These are phyloP conservation scores for Zoysia matrella DNA, from an alignment of 202 grass and related monocot genomes.

Conservation along the genomic window DNA sequence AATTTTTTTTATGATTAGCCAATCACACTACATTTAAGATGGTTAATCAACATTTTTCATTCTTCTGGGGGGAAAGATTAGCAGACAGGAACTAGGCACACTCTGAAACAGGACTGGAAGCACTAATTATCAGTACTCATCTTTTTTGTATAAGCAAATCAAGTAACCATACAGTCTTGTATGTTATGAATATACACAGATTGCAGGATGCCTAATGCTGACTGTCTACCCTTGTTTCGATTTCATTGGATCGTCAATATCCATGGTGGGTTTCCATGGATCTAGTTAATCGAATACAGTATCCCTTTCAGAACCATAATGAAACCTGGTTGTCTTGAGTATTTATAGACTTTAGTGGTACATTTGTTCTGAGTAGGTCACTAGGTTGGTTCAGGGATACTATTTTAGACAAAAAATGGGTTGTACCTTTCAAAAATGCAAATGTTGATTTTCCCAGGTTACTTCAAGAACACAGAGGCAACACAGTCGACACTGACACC, in stretches of 20 bases:
- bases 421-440: background rate
- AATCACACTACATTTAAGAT: background rate
- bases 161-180: background rate
- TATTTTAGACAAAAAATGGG: background rate
- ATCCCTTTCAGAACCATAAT: background rate
- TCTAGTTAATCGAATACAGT: background rate
- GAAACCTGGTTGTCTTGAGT: background rate
- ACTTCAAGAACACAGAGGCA: constrained; percentile 85
- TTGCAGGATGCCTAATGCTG: background rate
- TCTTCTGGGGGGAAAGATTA: background rate
- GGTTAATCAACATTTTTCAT: background rate
- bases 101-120: background rate
- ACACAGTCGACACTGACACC: constrained; percentile 64
- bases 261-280: background rate
- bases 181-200: background rate
- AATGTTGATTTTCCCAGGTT: constrained; percentile 51
- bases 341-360: background rate
- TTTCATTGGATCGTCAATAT: background rate
- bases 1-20: background rate
- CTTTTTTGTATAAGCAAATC: background rate
- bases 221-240: background rate
- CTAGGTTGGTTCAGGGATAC: background rate
- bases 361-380: background rate
- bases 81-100: background rate
- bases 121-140: too few species aligned